Evolutionary conservation across 2,329 filamentous ascomycete species (phyloP), one percentile per base, ranked within the genome.

Genomic region (Ciborinia camelliae): DNA sequence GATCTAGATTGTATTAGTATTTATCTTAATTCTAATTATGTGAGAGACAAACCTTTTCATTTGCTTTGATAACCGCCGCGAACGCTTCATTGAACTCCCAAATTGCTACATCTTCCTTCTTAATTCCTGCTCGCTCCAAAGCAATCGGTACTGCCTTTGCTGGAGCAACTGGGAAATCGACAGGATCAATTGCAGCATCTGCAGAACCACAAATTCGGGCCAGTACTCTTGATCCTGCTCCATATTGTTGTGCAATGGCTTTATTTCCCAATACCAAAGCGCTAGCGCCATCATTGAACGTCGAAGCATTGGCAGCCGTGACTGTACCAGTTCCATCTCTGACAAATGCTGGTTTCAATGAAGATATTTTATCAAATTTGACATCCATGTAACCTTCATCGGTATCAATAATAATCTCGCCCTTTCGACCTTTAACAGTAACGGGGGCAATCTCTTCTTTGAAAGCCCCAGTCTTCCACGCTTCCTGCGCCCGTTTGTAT

Each of bases 21-120:
- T 9, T 32, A 26, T 0, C 30, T 28, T 1, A 15, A 43, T 28
- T 7, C 18, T 9, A 10, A 58, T 37, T 18, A 45, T 8, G 2
- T 45, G 32, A 57, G 35, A 62, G 30, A 66, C 70, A 68, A 73
- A 89, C 88, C 85, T 96, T 93, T 73, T 91, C 89, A 75, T 98
- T 97, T 50, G 94, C 93, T 76, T 95, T 92, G 77, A 97, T 95
- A 37, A 97, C 93, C 5, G 91, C 91, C 35, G 95, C 94, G 75
- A 99, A 99, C 0, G 95, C 95, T 80, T 99, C 95, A 77, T 99
- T 99, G 78, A 99, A 97, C 77, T 98, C 95, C 94, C 95, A 98
- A 28, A 97, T 81, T 6, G 94, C 88, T 53, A 99, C 92, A 77
- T 98, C 90, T 54, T 96, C 90, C 78, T 93, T 92, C 69, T 86